These are phyloP conservation scores for Zoysia japonica DNA, from an alignment of 176 grass and related monocot species.

Conservation along the genomic window DNA sequence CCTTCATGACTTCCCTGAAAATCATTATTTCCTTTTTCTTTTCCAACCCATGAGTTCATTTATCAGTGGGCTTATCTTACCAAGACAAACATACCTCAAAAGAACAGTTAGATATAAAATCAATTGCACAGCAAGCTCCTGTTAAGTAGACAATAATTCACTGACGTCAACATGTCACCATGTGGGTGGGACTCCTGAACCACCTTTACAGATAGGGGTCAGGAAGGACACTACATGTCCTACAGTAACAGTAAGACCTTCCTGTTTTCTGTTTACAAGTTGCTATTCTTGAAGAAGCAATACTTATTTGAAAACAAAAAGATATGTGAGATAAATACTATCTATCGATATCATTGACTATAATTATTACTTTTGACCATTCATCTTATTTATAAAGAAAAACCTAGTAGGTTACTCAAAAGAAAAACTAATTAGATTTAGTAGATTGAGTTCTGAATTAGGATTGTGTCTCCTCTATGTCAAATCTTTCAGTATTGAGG, in stretches of 20 bases:
- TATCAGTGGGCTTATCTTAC: background rate
- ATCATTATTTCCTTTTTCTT: background rate
- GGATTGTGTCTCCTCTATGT: too few relatives aligned
- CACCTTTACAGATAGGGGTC: conserved; percentile 13
- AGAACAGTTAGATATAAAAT: background rate
- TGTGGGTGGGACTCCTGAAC: background rate
- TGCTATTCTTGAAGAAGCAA: background rate
- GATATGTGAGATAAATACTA: too few relatives aligned
- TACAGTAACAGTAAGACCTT: conserved; percentile 6
- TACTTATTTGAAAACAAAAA: too few relatives aligned
- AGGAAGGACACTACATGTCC: conserved; percentile 15
- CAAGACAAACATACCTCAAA: background rate
- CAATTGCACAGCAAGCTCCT: background rate
- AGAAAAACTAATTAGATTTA: too few relatives aligned
- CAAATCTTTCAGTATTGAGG: too few relatives aligned
- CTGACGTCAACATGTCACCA: background rate
- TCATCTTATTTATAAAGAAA: too few relatives aligned
- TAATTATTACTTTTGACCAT: too few relatives aligned
- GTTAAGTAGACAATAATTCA: conserved; percentile 8
- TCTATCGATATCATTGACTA: too few relatives aligned
- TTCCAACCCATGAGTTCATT: background rate
- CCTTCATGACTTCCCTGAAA: background rate
- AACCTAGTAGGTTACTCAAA: too few relatives aligned
- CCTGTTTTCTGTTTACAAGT: conserved; percentile 34
- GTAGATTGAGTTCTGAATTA: too few relatives aligned